phyloP scores from a whole-genome alignment of 2,329 filamentous ascomycete species.

The Cercospora sesami region DNA sequence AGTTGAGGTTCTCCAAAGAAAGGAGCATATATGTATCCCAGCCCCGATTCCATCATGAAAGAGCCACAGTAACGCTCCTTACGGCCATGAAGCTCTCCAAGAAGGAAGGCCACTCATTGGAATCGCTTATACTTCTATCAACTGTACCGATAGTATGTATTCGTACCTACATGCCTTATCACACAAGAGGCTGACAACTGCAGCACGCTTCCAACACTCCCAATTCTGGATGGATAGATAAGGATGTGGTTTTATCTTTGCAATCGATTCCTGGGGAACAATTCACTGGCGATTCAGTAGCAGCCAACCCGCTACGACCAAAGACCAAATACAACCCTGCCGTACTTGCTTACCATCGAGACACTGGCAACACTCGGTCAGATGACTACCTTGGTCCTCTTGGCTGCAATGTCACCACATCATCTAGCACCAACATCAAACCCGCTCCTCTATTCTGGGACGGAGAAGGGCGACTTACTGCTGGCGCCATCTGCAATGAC shows the following conservation, averaged over 20 bases:
- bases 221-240: neutral
- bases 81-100: neutral
- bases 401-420: neutral
- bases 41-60: neutral
- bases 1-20: neutral
- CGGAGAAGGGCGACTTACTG: neutral
- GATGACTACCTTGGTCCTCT: neutral
- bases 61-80: neutral
- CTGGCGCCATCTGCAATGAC: neutral
- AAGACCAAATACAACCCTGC: neutral
- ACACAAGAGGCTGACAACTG: neutral
- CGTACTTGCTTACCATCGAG: neutral
- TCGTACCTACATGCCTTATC: neutral
- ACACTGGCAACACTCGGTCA: neutral
- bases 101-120: neutral
- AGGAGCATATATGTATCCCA: neutral
- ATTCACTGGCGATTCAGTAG: neutral
- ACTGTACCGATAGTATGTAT: neutral
- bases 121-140: neutral
- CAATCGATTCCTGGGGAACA: neutral
- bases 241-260: neutral
- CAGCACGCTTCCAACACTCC: neutral
- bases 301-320: neutral
- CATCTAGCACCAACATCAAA: neutral
- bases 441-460: neutral